Base-by-base conservation (phyloP, 352 stramenopile genomes). In the Globisporangium okanoganense region DNA sequence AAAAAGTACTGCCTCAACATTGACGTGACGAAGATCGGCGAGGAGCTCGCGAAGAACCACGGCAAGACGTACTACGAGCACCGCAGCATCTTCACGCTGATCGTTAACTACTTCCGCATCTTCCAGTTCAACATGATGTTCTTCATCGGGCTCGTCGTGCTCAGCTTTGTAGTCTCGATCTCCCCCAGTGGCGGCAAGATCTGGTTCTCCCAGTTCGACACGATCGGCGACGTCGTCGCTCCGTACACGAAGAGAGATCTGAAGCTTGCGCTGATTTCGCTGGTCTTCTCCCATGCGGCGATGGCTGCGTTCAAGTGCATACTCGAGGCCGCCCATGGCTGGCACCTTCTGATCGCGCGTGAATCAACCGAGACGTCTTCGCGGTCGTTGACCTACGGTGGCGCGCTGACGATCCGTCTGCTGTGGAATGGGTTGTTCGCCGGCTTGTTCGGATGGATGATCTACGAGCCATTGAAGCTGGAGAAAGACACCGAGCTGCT, bases 91-190 rank as follows among this genome's bases (percentile, higher is more conserved):
- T 87, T 90, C 53, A 90, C 78, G 38, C 71, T 88, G 33, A 75
- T 90, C 52, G 59, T 90, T 29, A 88, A 88, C 55, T 90, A 90
- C 67, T 88, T 81, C 62, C 81, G 81, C 22, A 90, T 90, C 52
- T 90, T 90, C 66, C 78, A 90, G 67, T 88, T 88, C 69, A 88
- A 90, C 76, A 76, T 88, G 61, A 84, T 88, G 73, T 90, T 87
- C 58, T 72, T 90, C 66, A 73, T 87, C 54, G 64, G 74, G 12
- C 71, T 90, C 5, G 75, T 82, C 56, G 74, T 83, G n/a, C 67
- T 90, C 22, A 71, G 56, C 41, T 90, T 85, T 45, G 78, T 79
- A 22, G 69, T 75, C 40, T 67, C 80, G 38, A 85, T 90, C 55
- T 90, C 80, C 9, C 80, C 79, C 0, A 75, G 66, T 52, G 80